These are phyloP conservation scores for Cladosporium halotolerans DNA, from an alignment of 2,329 filamentous ascomycete species.

Conservation along the genomic window DNA sequence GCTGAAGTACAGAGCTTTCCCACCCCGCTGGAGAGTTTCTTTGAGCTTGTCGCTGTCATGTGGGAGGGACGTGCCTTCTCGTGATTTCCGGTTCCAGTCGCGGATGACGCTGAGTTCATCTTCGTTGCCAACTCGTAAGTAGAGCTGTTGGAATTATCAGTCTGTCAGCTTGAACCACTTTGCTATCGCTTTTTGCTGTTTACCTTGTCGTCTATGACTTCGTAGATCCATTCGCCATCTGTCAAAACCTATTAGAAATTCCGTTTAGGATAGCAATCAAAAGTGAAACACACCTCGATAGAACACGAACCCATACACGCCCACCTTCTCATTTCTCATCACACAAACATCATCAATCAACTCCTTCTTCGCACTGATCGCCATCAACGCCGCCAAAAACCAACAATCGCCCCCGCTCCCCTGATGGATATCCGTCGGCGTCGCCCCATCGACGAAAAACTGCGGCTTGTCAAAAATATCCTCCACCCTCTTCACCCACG, in stretches of 20 bases:
- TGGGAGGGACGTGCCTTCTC: constrained; percentile 19
- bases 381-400: constrained; percentile 75
- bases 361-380: constrained; percentile 69
- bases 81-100: constrained; percentile 22
- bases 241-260: not conserved
- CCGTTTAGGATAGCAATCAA: not conserved
- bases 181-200: too few species aligned
- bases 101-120: constrained; percentile 54
- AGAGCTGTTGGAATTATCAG: constrained; percentile 43
- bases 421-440: constrained; percentile 71
- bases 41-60: constrained; percentile 38
- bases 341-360: constrained; percentile 71
- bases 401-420: constrained; percentile 77
- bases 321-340: constrained; percentile 63
- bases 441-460: constrained; percentile 70
- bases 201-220: constrained; percentile 78
- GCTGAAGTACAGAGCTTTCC: constrained; percentile 70
- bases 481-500: constrained; percentile 28
- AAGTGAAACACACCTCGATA: constrained; percentile 42
- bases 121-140: constrained; percentile 74
- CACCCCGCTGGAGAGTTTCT: constrained; percentile 61
- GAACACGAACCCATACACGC: constrained; percentile 82
- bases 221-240: constrained; percentile 86
- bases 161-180: too few species aligned
- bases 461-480: constrained; percentile 31